Conservation (phyloP, 1,284 basidiomycete species). For the Anthracocystis panici-leucophaei region DNA sequence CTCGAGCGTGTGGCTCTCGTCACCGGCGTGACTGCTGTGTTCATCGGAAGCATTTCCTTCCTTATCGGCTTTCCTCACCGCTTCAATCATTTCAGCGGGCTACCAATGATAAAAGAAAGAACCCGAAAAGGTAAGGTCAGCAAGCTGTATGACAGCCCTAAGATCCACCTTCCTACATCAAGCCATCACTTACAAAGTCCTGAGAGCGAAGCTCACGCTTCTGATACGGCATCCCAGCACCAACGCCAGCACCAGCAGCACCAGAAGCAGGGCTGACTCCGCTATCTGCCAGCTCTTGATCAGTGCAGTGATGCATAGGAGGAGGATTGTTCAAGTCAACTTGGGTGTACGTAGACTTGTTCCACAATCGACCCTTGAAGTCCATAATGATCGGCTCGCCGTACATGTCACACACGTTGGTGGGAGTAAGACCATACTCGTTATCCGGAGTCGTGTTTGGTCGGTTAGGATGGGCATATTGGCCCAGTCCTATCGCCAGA, state of each 20-base stretch:
- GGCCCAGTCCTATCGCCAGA: constrained; percentile 9
- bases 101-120: not conserved
- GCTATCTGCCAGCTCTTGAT: constrained; percentile 6
- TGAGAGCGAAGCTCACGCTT: constrained; percentile 13
- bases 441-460: constrained; percentile 31
- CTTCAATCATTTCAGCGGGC: not conserved
- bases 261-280: not conserved
- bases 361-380: constrained; percentile 31
- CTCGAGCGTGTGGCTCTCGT: not conserved
- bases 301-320: constrained; percentile 13
- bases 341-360: constrained; percentile 32
- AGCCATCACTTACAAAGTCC: not conserved
- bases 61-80: constrained; percentile 8
- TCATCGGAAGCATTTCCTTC: not conserved
- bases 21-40: too few relatives aligned
- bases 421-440: constrained; percentile 21
- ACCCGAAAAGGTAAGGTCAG: not conserved
- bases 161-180: not conserved
- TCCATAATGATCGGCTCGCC: constrained; percentile 23
- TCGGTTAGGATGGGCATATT: constrained; percentile 24
- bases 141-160: not conserved
- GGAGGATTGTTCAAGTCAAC: constrained; percentile 21
- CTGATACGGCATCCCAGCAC: constrained; percentile 2
- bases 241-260: not conserved
- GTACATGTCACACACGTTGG: constrained; percentile 21